Percentiles rank a stretch among this genome's conserved stretches.
Evolutionary conservation across 208 protist species (phyloP).

Genomic region (Lotmaria passim): DNA sequence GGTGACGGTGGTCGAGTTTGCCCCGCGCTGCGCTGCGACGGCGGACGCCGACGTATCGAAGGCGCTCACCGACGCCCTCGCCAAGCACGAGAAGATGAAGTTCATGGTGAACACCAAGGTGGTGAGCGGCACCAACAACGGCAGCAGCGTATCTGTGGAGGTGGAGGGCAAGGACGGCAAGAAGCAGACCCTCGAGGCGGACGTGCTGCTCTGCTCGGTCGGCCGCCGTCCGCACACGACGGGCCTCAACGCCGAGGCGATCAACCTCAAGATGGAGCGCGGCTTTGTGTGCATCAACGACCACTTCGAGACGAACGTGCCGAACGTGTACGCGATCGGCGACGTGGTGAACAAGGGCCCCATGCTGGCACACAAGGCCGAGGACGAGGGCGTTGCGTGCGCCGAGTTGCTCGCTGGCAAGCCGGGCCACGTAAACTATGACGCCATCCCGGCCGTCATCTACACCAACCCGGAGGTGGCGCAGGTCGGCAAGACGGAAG

Average conservation of each 20-base stretch:
- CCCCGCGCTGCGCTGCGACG: constrained; percentile 89
- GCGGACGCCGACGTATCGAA: constrained; percentile 86
- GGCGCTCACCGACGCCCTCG: constrained; percentile 77
- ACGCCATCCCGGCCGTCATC: constrained; percentile 98
- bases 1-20: constrained; percentile 99
- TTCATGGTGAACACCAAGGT: constrained; percentile 94
- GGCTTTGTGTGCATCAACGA: constrained; percentile 95
- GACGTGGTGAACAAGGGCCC: constrained; percentile 98
- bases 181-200: constrained; percentile 82
- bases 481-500: constrained; percentile 97
- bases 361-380: constrained; percentile 99
- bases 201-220: constrained; percentile 97
- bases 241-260: constrained; percentile 93
- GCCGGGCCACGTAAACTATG: constrained; percentile 97
- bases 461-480: constrained; percentile 99
- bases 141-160: constrained; percentile 80
- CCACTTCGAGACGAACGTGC: constrained; percentile 95
- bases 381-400: constrained; percentile 98
- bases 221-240: constrained; percentile 96
- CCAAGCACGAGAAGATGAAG: constrained; percentile 91
- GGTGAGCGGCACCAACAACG: constrained; percentile 77
- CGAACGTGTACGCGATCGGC: constrained; percentile 98
- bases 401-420: constrained; percentile 94
- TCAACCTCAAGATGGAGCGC: constrained; percentile 90
- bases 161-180: constrained; percentile 93